Percentiles rank a stretch among this genome's conserved stretches.
Conservation (phyloP, 2,329 filamentous ascomycete genomes). For the Claviceps fusiformis region DNA sequence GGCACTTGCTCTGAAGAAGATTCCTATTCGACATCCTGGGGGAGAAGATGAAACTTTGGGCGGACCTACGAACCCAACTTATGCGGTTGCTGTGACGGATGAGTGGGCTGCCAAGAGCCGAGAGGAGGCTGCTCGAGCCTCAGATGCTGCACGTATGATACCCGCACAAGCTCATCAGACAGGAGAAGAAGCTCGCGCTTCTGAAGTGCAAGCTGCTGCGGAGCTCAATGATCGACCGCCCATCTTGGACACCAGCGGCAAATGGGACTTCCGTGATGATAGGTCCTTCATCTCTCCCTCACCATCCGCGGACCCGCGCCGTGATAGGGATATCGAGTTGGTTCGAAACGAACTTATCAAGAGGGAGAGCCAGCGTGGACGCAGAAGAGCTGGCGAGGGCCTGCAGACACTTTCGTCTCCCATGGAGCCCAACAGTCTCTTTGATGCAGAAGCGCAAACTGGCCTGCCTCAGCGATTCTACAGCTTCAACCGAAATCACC, state of each 20-base stretch:
- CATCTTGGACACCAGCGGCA: slow-evolving; percentile 13
- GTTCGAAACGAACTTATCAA: slow-evolving; percentile 23
- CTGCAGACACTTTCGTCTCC: slow-evolving; percentile 22
- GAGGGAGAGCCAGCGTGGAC: slow-evolving; percentile 33
- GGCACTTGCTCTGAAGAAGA: slow-evolving; percentile 67
- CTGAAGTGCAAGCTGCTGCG: slow-evolving; percentile 31
- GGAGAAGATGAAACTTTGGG: slow-evolving; percentile 51
- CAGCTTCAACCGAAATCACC: slow-evolving; percentile 14
- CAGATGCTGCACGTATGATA: slow-evolving; percentile 53
- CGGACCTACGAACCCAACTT: slow-evolving; percentile 61
- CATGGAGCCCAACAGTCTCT: slow-evolving; percentile 20
- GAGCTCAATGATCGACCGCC: slow-evolving; percentile 28
- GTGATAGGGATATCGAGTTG: slow-evolving; percentile 25
- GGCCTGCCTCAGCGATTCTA: slow-evolving; percentile 19
- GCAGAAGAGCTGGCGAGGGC: slow-evolving; percentile 34
- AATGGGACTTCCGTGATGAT: slow-evolving; percentile 10
- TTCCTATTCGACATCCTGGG: slow-evolving; percentile 74
- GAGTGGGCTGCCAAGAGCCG: slow-evolving; percentile 51
- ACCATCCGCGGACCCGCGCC: slow-evolving; percentile 20
- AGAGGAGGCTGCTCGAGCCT: slow-evolving; percentile 41
- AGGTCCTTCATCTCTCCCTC: slow-evolving; percentile 10
- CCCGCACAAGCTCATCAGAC: slow-evolving; percentile 26
- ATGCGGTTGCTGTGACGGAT: slow-evolving; percentile 65
- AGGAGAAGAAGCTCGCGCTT: slow-evolving; percentile 15
- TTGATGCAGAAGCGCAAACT: slow-evolving; percentile 31